These are phyloP conservation scores for Macroventuria anomochaeta DNA, from an alignment of 2,329 filamentous ascomycete species.

Conservation along the genomic window DNA sequence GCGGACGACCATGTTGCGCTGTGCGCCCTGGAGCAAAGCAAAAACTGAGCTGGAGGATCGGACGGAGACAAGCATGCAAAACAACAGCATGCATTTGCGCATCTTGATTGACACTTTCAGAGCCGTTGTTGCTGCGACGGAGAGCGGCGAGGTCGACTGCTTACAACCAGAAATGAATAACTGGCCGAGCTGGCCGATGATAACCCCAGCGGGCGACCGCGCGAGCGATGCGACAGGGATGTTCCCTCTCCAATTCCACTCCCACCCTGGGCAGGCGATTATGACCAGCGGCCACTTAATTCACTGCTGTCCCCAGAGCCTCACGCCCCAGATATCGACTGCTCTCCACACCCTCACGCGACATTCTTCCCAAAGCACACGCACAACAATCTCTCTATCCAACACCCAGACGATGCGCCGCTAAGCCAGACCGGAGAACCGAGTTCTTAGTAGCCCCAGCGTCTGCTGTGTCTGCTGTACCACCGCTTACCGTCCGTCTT, in stretches of 20 bases:
- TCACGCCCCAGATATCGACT: conserved; percentile 14
- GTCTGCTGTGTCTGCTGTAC: conserved; percentile 35
- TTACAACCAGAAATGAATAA: conserved; percentile 12
- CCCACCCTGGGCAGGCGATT: background rate
- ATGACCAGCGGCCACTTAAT: conserved; percentile 16
- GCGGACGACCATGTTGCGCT: background rate
- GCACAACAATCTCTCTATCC: background rate
- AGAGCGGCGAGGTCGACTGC: background rate
- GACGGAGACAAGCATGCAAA: background rate
- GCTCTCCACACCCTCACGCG: conserved; percentile 25
- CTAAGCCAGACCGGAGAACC: conserved; percentile 25
- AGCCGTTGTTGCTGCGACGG: background rate
- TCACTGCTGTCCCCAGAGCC: conserved; percentile 19
- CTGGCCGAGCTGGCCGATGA: conserved; percentile 16
- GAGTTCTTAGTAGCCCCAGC: conserved; percentile 30
- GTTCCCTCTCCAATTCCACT: conserved; percentile 4
- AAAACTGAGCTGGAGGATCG: background rate
- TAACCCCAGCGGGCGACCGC: conserved; percentile 3
- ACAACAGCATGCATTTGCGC: background rate
- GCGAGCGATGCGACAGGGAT: conserved; percentile 11
- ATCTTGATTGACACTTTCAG: background rate
- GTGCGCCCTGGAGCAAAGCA: background rate
- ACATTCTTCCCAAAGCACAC: conserved; percentile 20
- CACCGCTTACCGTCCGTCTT: conserved; percentile 40
- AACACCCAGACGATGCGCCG: conserved; percentile 28